Conservation (phyloP, 2,329 filamentous ascomycete species). For the Plenodomus tracheiphilus region DNA sequence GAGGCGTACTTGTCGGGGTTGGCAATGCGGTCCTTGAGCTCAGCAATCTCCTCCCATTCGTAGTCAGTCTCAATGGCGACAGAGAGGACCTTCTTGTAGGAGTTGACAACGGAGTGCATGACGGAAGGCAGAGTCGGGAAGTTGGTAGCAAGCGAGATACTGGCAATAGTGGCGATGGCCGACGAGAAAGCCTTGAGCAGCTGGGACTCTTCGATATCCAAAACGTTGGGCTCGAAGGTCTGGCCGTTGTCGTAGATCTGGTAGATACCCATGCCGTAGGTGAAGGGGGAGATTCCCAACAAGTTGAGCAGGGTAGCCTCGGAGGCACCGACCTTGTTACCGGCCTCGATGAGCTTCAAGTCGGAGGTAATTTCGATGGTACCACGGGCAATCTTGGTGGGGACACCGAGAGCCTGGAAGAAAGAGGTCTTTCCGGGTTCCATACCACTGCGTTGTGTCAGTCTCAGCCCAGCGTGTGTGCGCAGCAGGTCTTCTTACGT, state of each 20-base stretch:
- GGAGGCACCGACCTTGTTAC: slow-evolving; percentile 93
- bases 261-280: slow-evolving; percentile 90
- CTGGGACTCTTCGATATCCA: slow-evolving; percentile 95
- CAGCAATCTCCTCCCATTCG: slow-evolving; percentile 92
- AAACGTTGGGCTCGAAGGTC: slow-evolving; percentile 79
- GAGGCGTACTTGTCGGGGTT: slow-evolving; percentile 97
- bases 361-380: slow-evolving; percentile 99
- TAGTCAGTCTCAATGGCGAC: slow-evolving; percentile 88
- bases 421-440: slow-evolving; percentile 99
- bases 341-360: slow-evolving; percentile 94
- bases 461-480: slow-evolving; percentile 1
- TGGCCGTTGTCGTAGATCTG: slow-evolving; percentile 99
- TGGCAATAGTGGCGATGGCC: slow-evolving; percentile 84
- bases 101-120: slow-evolving; percentile 95
- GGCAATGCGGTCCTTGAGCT: slow-evolving; percentile 99
- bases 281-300: slow-evolving; percentile 87
- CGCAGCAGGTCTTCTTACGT: slow-evolving; percentile 53
- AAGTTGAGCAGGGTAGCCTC: slow-evolving; percentile 99
- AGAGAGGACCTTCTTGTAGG: slow-evolving; percentile 94
- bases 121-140: slow-evolving; percentile 96
- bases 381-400: slow-evolving; percentile 99
- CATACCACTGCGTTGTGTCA: slow-evolving; percentile 68
- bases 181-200: slow-evolving; percentile 80
- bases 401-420: slow-evolving; percentile 99
- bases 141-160: slow-evolving; percentile 87